Percentiles rank a stretch among this genome's conserved stretches.
Evolutionary conservation across 176 grass and related monocot species (phyloP).

Genomic region (Guadua angustifolia): DNA sequence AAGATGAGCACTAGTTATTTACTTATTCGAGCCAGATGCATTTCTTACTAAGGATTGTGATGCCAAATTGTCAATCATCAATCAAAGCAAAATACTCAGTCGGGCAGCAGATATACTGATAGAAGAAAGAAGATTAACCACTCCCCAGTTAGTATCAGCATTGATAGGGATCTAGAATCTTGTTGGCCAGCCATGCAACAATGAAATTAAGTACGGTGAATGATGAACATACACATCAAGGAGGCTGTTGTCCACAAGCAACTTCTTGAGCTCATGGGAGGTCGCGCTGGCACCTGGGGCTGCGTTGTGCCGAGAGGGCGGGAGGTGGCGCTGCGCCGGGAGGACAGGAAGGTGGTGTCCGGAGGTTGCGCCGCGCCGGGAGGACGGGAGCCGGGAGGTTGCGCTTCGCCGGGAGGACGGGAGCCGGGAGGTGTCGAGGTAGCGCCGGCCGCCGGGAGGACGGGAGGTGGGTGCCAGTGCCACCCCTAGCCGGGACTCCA

Average conservation of each 20-base stretch:
- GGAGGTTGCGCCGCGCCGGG: too few species aligned
- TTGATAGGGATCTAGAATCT: conserved; percentile 71
- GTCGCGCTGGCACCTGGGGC: too few species aligned
- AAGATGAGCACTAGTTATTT: conserved; percentile 43
- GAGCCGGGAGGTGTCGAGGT: too few species aligned
- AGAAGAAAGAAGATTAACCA: conserved; percentile 64
- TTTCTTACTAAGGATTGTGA: conserved; percentile 46
- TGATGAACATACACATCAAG: conserved; percentile 83
- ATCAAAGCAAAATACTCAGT: conserved; percentile 40
- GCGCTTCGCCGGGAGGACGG: too few species aligned
- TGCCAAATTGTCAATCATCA: conserved; percentile 37
- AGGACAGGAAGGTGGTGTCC: too few species aligned
- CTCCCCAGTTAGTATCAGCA: conserved; percentile 61
- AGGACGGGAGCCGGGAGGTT: too few species aligned
- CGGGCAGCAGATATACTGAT: conserved; percentile 45
- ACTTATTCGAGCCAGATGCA: conserved; percentile 49
- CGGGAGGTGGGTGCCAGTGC: too few species aligned
- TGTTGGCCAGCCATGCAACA: conserved; percentile 60
- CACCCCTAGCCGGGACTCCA: too few species aligned
- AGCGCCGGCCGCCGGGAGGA: too few species aligned
- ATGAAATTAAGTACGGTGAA: too few species aligned
- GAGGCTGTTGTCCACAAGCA: conserved; percentile 96
- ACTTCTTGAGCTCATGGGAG: conserved; percentile 94
- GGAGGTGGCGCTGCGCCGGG: too few species aligned
- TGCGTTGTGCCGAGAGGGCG: too few species aligned